Percentiles rank a stretch among this genome's conserved stretches.
phyloP scores from a whole-genome alignment of 257 asterid species.

The Lantana camara region DNA sequence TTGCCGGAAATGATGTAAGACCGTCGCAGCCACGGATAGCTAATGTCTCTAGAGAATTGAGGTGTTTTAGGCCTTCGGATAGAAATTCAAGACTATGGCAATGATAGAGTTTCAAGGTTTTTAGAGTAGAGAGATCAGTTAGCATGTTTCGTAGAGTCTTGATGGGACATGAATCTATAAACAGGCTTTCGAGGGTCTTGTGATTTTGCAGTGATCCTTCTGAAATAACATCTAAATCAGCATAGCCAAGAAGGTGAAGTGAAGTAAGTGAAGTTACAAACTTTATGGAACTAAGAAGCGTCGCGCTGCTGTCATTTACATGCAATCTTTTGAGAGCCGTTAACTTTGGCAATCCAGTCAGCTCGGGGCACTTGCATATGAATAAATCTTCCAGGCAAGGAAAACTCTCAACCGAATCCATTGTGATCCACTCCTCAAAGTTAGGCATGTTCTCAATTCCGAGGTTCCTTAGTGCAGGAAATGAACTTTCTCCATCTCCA shows the following conservation, averaged over 20 bases:
- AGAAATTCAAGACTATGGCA: constrained; percentile 16
- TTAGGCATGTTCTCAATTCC: too few species aligned
- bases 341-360: constrained; percentile 3
- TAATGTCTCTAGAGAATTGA: constrained; percentile 16
- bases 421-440: constrained; percentile 26
- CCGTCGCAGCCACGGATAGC: background rate
- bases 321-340: background rate
- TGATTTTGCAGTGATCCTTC: constrained; percentile 15
- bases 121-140: constrained; percentile 7
- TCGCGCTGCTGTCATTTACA: background rate
- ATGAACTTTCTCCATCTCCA: constrained; percentile 22
- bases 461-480: too few species aligned
- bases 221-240: background rate
- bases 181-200: constrained; percentile 2
- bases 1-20: constrained; percentile 24
- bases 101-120: accelerated
- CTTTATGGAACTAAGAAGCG: background rate
- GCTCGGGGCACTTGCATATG: background rate
- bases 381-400: background rate
- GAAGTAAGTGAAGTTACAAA: constrained; percentile 20
- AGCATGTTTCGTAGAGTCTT: constrained; percentile 17
- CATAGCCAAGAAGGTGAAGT: background rate
- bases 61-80: background rate
- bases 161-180: background rate
- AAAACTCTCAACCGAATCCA: constrained; percentile 12